phyloP scores from a whole-genome alignment of 169 alveolate species.

The Eimeria praecox region DNA sequence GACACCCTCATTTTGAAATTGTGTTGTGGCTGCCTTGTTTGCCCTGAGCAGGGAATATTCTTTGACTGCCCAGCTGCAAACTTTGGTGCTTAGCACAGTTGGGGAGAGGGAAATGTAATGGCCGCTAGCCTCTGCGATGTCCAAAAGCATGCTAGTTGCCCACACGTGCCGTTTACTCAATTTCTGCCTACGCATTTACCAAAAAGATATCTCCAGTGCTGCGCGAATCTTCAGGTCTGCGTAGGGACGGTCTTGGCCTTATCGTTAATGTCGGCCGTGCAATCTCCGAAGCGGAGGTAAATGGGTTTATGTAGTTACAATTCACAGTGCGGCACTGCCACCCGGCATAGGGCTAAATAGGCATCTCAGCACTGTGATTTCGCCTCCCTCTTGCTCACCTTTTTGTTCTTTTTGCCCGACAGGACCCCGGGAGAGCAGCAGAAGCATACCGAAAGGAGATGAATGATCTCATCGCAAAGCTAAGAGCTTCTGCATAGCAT shows the following conservation, averaged over 20 bases:
- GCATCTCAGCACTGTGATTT: neutral
- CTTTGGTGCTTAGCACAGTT: neutral
- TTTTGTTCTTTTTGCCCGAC: neutral
- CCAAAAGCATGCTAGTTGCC: neutral
- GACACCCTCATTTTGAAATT: neutral
- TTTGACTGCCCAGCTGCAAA: too few species aligned
- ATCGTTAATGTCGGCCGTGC: conserved; percentile 84
- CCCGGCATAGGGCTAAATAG: neutral
- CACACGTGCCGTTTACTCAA: neutral
- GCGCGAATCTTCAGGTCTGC: conserved; percentile 29
- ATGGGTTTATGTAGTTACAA: neutral
- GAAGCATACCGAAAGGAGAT: neutral
- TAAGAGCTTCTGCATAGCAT: neutral
- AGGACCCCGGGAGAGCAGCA: conserved; percentile 67
- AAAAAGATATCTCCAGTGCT: neutral
- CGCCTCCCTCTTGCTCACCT: neutral
- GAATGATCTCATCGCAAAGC: neutral
- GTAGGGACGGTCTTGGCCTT: conserved; percentile 83
- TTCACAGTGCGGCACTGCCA: neutral
- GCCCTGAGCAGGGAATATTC: too few species aligned
- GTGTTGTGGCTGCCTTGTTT: neutral
- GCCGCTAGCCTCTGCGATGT: neutral
- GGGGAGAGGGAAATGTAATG: neutral
- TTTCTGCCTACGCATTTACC: neutral
- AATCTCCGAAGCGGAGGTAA: conserved; percentile 71